Percentiles rank a stretch among this genome's conserved stretches.
phyloP scores from a whole-genome alignment of 2,329 filamentous ascomycete species.

The Helminthosporium solani region DNA sequence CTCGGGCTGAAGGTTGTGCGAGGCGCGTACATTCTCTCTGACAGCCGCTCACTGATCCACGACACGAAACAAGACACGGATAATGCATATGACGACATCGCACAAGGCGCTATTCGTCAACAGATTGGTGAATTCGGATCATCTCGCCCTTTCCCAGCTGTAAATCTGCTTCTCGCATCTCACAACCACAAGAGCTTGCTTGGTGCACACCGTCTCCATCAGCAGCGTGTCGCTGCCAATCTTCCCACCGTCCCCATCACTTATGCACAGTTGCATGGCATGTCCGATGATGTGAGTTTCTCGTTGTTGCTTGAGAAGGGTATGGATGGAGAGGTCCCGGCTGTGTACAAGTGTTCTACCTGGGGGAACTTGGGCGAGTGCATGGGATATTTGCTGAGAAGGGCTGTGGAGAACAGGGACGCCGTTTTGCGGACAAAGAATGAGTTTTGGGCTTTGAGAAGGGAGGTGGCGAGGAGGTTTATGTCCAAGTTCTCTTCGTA shows the following conservation, averaged over 20 bases:
- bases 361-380: conserved; percentile 69
- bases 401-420: conserved; percentile 62
- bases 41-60: conserved; percentile 53
- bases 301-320: conserved; percentile 31
- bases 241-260: conserved; percentile 52
- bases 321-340: conserved; percentile 40
- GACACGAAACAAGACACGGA: conserved; percentile 58
- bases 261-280: conserved; percentile 86
- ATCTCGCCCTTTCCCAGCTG: conserved; percentile 39
- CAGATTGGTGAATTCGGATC: conserved; percentile 23
- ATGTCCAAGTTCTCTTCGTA: conserved; percentile 12
- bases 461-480: conserved; percentile 25
- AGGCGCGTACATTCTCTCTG: conserved; percentile 57
- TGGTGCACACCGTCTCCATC: conserved; percentile 50
- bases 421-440: conserved; percentile 52
- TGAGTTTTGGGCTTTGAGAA: conserved; percentile 30
- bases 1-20: conserved; percentile 59
- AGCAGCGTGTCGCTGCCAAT: conserved; percentile 36
- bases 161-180: conserved; percentile 71
- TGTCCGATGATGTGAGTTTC: conserved; percentile 88
- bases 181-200: conserved; percentile 77
- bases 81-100: conserved; percentile 66
- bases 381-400: conserved; percentile 67
- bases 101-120: conserved; percentile 51
- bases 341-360: conserved; percentile 58